Percentiles rank a stretch among this genome's conserved stretches.
Conservation (phyloP, 2,329 filamentous ascomycete genomes). For the Xylariaceae sp. region DNA sequence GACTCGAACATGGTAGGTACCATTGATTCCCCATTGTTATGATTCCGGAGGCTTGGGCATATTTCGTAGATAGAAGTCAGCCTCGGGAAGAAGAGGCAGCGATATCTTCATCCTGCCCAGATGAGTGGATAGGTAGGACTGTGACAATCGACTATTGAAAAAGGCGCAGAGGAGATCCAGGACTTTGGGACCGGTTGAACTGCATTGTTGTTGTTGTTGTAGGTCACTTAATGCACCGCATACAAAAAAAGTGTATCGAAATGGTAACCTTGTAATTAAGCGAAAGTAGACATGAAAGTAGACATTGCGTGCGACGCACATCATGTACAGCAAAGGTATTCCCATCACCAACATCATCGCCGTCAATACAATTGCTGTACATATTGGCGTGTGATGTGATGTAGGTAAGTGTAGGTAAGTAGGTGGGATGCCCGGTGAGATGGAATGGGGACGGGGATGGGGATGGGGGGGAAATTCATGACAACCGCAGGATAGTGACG, state of each 20-base stretch:
- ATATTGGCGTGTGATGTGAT: no score
- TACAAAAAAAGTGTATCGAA: conserved; percentile 2
- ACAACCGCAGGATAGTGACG: no score
- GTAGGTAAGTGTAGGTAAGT: no score
- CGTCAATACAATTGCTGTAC: no score
- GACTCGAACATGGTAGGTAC: not conserved
- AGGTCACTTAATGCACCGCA: conserved; percentile 1
- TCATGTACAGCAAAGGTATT: no score
- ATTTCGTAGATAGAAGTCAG: not conserved
- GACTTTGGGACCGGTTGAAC: conserved; percentile 11
- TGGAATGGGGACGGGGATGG: no score
- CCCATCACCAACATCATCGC: no score
- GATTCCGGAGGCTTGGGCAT: not conserved
- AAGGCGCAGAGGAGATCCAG: conserved; percentile 10
- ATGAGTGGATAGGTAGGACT: not conserved
- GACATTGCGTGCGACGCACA: no score
- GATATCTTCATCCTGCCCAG: not conserved
- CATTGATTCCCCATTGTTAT: not conserved
- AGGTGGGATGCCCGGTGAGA: no score
- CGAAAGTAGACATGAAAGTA: not conserved
- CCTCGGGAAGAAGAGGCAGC: not conserved
- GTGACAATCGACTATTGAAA: not conserved
- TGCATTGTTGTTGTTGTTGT: conserved; percentile 1
- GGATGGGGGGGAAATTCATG: no score
- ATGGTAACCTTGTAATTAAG: conserved; percentile 6